A percentile compares a stretch with the other conserved stretches of the same genome.
phyloP scores from a whole-genome alignment of 2,329 filamentous ascomycete species.

The Diaporthe batatas region DNA sequence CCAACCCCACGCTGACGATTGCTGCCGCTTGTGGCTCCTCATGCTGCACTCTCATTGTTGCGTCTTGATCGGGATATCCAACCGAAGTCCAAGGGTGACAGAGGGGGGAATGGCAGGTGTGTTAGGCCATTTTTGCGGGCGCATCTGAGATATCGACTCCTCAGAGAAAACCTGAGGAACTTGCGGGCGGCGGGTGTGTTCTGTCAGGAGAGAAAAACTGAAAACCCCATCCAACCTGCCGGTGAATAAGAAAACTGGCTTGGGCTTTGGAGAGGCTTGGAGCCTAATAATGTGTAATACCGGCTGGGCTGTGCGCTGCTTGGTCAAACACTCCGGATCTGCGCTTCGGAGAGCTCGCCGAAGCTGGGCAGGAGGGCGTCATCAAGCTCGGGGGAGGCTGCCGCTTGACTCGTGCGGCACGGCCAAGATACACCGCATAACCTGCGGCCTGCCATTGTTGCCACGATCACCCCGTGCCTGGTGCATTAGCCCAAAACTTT shows the following conservation, averaged over 20 bases:
- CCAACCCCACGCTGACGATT: constrained; percentile 20
- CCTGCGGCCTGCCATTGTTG: constrained; percentile 8
- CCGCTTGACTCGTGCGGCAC: constrained; percentile 25
- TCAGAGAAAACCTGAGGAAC: background rate
- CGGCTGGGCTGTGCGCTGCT: constrained; percentile 16
- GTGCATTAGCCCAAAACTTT: constrained; percentile 28
- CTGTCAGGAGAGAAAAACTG: background rate
- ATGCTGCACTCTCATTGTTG: constrained; percentile 22
- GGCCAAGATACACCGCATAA: constrained; percentile 17
- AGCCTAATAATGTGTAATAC: constrained; percentile 13
- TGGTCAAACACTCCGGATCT: constrained; percentile 11
- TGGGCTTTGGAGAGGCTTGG: constrained; percentile 17
- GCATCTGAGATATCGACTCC: background rate
- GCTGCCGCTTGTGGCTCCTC: constrained; percentile 22
- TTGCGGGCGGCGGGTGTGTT: background rate
- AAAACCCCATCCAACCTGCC: background rate
- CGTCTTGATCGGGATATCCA: constrained; percentile 12
- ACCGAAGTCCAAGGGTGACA: background rate
- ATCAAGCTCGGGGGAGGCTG: constrained; percentile 20
- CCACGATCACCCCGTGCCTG: constrained; percentile 25
- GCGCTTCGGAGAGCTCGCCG: constrained; percentile 26
- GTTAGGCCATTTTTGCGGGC: constrained; percentile 24
- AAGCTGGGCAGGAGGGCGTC: constrained; percentile 22
- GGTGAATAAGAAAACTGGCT: constrained; percentile 1
- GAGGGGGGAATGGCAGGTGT: background rate